Evolutionary conservation across 2,329 filamentous ascomycete species (phyloP), one percentile per base, ranked within the genome.

Genomic region (Eurotiales sp.): DNA sequence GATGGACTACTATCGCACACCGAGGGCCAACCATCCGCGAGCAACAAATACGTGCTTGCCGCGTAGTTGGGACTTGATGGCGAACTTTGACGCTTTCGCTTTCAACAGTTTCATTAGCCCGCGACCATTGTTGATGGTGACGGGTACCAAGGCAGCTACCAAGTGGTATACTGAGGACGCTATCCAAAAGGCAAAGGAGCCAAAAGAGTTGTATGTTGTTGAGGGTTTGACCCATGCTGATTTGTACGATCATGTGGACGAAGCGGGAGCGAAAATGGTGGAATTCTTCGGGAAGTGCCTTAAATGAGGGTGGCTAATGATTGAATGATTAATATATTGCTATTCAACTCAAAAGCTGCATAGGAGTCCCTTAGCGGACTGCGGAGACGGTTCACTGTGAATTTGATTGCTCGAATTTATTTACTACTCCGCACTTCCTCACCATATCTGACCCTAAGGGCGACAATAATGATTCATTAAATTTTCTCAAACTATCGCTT

Each of bases 41-140:
- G 50, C 61, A 19, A 53, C 56, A 7, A 58, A 61, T 34, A 58
- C 46, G 6, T 44, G 49, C 25, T 27, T 59, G 32, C 51, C 54
- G n/a, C 46, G 50, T 2, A 61, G 62, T 49, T 58, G 51, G 23
- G 61, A 61, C 50, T 32, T 60, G 17, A 59, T 62, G 55, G 52
- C 53, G 19, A 65, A 57, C 32, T 66, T 53, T 50, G 59, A 63
- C 52, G 44, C 59, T 0, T 65, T 61, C 52, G 48, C 50, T 3
- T 54, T 56, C 46, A 54, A 56, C 17, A 45, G 62, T 43, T 44
- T 25, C 10, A 41, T 42, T 12, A 42, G 21, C 17, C 22, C 40
- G 25, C 40, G 40, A 7, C 21, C 40, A 6, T 27, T n/a, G 8
- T 23, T 40, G 19, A 40, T 40, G 37, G 22, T 40, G 3, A 23